phyloP scores from a whole-genome alignment of 129 eudicot genomes.

The Saussurea involucrata region DNA sequence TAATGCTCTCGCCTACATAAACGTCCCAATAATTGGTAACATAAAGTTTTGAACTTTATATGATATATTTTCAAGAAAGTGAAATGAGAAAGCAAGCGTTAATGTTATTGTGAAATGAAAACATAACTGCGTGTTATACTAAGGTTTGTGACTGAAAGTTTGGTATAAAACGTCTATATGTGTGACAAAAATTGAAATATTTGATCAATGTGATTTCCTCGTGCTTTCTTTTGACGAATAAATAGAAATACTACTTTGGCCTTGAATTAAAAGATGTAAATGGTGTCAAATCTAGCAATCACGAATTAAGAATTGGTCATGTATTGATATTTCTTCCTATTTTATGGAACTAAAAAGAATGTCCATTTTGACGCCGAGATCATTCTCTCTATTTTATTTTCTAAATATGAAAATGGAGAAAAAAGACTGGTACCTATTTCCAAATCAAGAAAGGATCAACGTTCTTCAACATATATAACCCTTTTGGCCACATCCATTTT shows the following conservation, averaged over 20 bases:
- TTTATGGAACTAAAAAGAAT: no score
- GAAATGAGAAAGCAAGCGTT: neutral
- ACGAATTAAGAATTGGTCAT: neutral
- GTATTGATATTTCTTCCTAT: no score
- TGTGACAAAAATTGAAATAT: neutral
- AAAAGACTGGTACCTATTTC: neutral
- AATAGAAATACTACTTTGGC: neutral
- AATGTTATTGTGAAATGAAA: neutral
- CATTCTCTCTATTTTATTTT: neutral
- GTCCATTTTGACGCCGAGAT: no score
- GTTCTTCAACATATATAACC: neutral
- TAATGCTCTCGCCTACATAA: slow-evolving; percentile 71
- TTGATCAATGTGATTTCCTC: neutral
- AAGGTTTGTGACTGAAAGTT: neutral
- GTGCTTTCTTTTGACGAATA: neutral
- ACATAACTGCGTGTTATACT: neutral
- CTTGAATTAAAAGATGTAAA: neutral
- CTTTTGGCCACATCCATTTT: neutral
- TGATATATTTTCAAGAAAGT: neutral
- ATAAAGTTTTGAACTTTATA: neutral
- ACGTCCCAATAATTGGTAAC: neutral
- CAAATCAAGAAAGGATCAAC: neutral
- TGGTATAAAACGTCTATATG: neutral
- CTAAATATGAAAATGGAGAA: neutral
- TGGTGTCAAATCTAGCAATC: neutral